Evolutionary conservation across 1,284 basidiomycete species (phyloP), one percentile per base, ranked within the genome.

Genomic region (Golubevia sp.): DNA sequence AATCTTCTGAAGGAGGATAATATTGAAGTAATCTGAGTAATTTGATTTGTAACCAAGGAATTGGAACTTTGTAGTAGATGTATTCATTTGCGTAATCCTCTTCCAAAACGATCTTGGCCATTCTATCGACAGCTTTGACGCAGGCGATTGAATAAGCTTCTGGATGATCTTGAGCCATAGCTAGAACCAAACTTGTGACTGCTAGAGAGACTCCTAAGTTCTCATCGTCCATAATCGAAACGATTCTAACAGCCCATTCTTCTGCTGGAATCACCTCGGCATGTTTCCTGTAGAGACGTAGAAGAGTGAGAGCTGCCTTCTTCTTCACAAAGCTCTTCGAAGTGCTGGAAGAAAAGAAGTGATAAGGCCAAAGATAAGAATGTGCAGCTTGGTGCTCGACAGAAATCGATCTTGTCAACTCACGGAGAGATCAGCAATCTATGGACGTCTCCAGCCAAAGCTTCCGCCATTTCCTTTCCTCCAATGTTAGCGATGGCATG

Each of bases 1-100:
- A 49, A 20, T 82, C 76, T 2, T 71, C 61, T 2, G 60, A 63
- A 3, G 64, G 61, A 2, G 76, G 72, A 38, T 75, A 79, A 55
- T 71, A 76, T 59, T 80, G 79, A 18, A 83, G 67, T 49, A 83
- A 67, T 21, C 76, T 65, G 23, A 83, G 61, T 51, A 79, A 66
- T 62, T 82, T 80, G 61, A 82, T 70, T 57, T 82, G 81, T 8
- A 83, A 75, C 81, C 81, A 83, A 0, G 81, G 81, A 21, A 74
- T 70, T 20, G 81, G 81, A 11, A 83, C 69, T 34, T 73, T 73
- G 66, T 83, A 80, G 64, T 82, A 83, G 49, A 82, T 61, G 61
- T 80, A 78, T 30, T 78, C 76, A 53, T 70, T 63, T 3, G 70
- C 63, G 55, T 66, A 73, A 34, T 82, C 80, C 51, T 76, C 68